Evolutionary conservation across 768 basidiomycete species (phyloP), one percentile per base, ranked within the genome.

Genomic region (Trametes cinnabarina): DNA sequence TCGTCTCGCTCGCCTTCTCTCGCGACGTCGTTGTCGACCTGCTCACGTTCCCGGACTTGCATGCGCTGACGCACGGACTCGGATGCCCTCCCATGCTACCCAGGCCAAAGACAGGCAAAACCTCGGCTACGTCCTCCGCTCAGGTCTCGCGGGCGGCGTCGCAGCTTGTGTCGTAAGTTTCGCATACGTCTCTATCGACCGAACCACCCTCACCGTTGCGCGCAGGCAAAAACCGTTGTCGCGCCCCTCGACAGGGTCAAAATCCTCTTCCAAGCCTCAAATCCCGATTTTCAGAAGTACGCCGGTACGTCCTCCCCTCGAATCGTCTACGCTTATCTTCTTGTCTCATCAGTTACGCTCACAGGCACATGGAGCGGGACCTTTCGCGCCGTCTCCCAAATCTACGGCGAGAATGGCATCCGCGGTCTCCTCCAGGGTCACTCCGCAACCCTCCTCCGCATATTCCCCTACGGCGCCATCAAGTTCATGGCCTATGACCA

Each of bases 161-260:
- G 96, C 95, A 35, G 95, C 94, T 49, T 96, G 94, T 74, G 81
- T 95, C 63, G 95, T 97, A 69, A 67, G 92, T 82, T 65, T 22
- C 55, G 48, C 23, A 60, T 54, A 32, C 61, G 39, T 46, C 37
- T 25, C 3, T 41, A 20, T 60, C 47, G 3, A 39, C 40, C 49
- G 47, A 61, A 3, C 66, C 37, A 58, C 64, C 43, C 62, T 49
- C 30, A 46, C 37, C 12, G 23, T 44, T 17, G 10, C 26, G 41
- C 44, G 39, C 63, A 96, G 95, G 94, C 94, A 47, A 96, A 96
- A 75, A 93, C 94, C 12, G 88, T 87, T 30, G 92, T 97, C 42
- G 97, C 97, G 19, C 97, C 97, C 3, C 81, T 99, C 47, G 97
- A 99, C 72, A 81, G 97, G 69, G 95, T 99, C 65, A 99, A 99